A percentile compares a stretch with the other conserved stretches of the same genome.
Conservation (phyloP, 768 basidiomycete species). For the Tephrocybe sp. region DNA sequence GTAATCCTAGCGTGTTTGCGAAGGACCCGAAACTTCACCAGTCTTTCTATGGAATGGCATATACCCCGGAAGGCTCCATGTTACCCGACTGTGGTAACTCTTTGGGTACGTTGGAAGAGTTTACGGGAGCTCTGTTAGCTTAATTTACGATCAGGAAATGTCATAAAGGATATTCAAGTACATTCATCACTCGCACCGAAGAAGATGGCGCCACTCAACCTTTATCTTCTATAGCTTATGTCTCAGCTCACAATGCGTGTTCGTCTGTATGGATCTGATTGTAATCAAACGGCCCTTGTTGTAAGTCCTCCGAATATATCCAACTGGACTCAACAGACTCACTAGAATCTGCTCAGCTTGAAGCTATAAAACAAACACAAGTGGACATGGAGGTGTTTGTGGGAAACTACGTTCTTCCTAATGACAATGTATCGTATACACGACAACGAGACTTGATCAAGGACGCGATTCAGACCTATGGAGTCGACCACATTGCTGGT, state of each 20-base stretch:
- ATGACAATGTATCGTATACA: constrained; percentile 62
- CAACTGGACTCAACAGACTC: no score
- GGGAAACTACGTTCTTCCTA: constrained; percentile 63
- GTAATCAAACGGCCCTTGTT: constrained; percentile 78
- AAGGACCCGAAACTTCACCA: constrained; percentile 68
- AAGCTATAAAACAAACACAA: constrained; percentile 88
- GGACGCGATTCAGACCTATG: constrained; percentile 74
- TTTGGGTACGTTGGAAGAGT: constrained; percentile 30
- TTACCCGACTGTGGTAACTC: constrained; percentile 66
- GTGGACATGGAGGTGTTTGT: constrained; percentile 81
- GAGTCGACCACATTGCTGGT: constrained; percentile 72
- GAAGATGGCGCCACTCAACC: neutral
- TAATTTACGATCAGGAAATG: constrained; percentile 39
- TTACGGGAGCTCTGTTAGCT: neutral
- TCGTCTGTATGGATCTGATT: constrained; percentile 86
- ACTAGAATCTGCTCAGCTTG: constrained; percentile 47
- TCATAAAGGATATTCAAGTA: constrained; percentile 74
- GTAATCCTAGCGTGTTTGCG: constrained; percentile 71
- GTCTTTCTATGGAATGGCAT: constrained; percentile 85
- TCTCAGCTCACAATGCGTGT: constrained; percentile 83
- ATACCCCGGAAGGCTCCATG: constrained; percentile 74
- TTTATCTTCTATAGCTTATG: constrained; percentile 50
- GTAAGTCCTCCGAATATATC: constrained; percentile 46
- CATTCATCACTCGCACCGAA: constrained; percentile 7
- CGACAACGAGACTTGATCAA: constrained; percentile 69